A percentile compares a stretch with the other conserved stretches of the same genome.
These are phyloP conservation scores for Biscogniauxia mediterranea DNA, from an alignment of 2,329 filamentous ascomycete genomes.

Conservation along the genomic window DNA sequence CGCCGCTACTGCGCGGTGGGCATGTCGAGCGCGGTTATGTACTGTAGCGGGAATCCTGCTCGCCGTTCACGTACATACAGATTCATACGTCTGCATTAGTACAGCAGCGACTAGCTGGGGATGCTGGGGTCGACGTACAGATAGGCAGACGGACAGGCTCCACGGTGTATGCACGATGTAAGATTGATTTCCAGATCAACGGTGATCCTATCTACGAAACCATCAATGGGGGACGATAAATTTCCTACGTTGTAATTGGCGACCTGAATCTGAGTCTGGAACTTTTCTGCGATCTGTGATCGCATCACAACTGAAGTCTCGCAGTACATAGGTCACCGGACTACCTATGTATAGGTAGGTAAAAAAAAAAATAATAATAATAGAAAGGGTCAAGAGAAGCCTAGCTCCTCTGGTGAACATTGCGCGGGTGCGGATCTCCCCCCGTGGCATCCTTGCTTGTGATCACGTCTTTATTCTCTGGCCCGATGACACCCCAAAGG, in stretches of 20 bases:
- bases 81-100: slow-evolving; percentile 24
- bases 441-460: slow-evolving; percentile 20
- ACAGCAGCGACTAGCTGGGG: slow-evolving; percentile 23
- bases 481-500: slow-evolving; percentile 13
- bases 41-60: slow-evolving; percentile 30
- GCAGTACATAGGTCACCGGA: neutral
- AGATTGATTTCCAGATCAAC: slow-evolving; percentile 32
- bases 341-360: slow-evolving; percentile 2
- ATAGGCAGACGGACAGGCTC: slow-evolving; percentile 19
- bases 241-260: slow-evolving; percentile 9
- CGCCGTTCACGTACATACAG: slow-evolving; percentile 26
- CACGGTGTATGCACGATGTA: slow-evolving; percentile 34
- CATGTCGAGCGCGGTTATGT: slow-evolving; percentile 36
- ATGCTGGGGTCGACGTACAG: slow-evolving; percentile 24
- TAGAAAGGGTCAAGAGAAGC: neutral
- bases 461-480: slow-evolving; percentile 20
- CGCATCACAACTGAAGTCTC: slow-evolving; percentile 3
- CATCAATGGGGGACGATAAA: neutral
- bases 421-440: slow-evolving; percentile 4
- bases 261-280: slow-evolving; percentile 6
- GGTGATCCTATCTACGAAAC: slow-evolving; percentile 24
- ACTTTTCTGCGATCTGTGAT: slow-evolving; percentile 6
- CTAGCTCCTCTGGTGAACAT: neutral
- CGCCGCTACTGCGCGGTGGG: slow-evolving; percentile 23
- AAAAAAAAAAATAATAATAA: slow-evolving; percentile 12